These are phyloP conservation scores for Bipolaris zeicola DNA, from an alignment of 2,329 filamentous ascomycete genomes.

Conservation along the genomic window DNA sequence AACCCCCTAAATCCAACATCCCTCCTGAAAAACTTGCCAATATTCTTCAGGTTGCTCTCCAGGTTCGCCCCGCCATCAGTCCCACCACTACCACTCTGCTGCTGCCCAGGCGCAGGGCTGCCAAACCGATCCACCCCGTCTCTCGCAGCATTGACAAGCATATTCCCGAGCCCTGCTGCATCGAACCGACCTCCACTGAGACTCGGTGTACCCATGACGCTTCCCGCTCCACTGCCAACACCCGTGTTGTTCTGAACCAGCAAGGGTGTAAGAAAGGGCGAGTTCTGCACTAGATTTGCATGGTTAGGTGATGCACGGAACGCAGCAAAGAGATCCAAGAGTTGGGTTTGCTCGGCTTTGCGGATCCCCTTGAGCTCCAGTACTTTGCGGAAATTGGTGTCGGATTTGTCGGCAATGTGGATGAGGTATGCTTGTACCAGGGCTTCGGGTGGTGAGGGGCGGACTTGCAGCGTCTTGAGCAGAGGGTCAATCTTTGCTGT, in stretches of 20 bases:
- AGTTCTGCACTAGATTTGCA: slow-evolving; percentile 62
- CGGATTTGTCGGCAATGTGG: slow-evolving; percentile 91
- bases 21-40: slow-evolving; percentile 93
- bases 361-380: slow-evolving; percentile 91
- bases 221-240: slow-evolving; percentile 46
- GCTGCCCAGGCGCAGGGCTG: slow-evolving; percentile 52
- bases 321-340: slow-evolving; percentile 89
- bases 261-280: slow-evolving; percentile 46
- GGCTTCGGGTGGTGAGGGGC: slow-evolving; percentile 86
- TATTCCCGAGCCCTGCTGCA: slow-evolving; percentile 80
- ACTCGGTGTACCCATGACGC: slow-evolving; percentile 49
- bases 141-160: slow-evolving; percentile 83
- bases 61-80: slow-evolving; percentile 64
- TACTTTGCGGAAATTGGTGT: slow-evolving; percentile 94
- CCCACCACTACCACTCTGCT: slow-evolving; percentile 29
- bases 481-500: slow-evolving; percentile 90
- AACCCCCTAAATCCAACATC: slow-evolving; percentile 66
- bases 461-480: slow-evolving; percentile 95
- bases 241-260: slow-evolving; percentile 40
- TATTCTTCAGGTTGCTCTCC: slow-evolving; percentile 92
- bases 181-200: slow-evolving; percentile 66
- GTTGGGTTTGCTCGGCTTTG: slow-evolving; percentile 78
- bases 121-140: slow-evolving; percentile 82
- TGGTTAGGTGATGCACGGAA: slow-evolving; percentile 72
- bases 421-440: slow-evolving; percentile 97